Conservation (phyloP, 805 yeast species). For the Nakazawaea wickerhamii region DNA sequence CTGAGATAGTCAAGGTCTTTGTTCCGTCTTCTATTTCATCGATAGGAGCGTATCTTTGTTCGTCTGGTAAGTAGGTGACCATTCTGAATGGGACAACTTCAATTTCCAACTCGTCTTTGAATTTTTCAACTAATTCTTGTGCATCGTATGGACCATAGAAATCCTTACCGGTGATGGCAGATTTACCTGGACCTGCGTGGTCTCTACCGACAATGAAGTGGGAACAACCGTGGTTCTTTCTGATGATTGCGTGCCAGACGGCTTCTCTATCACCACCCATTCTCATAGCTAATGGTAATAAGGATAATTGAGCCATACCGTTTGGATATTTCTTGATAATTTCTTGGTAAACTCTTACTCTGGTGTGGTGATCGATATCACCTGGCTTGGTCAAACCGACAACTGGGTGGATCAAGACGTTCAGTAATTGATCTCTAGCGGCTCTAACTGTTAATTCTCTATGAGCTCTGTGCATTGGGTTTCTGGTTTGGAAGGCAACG, state of each 20-base stretch:
- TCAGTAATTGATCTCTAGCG: constrained; percentile 86
- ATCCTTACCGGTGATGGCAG: constrained; percentile 80
- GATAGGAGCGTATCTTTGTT: constrained; percentile 91
- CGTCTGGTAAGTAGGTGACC: constrained; percentile 95
- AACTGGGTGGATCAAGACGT: constrained; percentile 90
- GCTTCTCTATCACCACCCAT: constrained; percentile 99
- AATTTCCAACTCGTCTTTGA: constrained; percentile 73
- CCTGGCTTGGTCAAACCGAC: constrained; percentile 97
- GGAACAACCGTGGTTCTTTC: constrained; percentile 94
- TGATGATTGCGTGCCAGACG: constrained; percentile 95
- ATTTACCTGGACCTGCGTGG: constrained; percentile 93
- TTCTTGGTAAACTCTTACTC: constrained; percentile 93
- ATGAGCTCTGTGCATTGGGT: constrained; percentile 99
- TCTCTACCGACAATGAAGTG: constrained; percentile 98
- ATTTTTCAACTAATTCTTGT: constrained; percentile 76
- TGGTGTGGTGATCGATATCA: constrained; percentile 95
- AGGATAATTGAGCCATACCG: constrained; percentile 85
- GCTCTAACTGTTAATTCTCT: constrained; percentile 95
- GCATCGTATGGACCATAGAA: constrained; percentile 98
- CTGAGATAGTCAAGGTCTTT: constrained; percentile 86
- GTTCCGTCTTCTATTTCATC: constrained; percentile 80
- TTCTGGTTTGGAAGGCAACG: constrained; percentile 96
- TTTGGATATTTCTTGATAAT: constrained; percentile 89
- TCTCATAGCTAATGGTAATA: constrained; percentile 95
- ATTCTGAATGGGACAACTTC: constrained; percentile 94